Conservation (phyloP, 2,329 filamentous ascomycete species). For the Sporothrix curviconia region DNA sequence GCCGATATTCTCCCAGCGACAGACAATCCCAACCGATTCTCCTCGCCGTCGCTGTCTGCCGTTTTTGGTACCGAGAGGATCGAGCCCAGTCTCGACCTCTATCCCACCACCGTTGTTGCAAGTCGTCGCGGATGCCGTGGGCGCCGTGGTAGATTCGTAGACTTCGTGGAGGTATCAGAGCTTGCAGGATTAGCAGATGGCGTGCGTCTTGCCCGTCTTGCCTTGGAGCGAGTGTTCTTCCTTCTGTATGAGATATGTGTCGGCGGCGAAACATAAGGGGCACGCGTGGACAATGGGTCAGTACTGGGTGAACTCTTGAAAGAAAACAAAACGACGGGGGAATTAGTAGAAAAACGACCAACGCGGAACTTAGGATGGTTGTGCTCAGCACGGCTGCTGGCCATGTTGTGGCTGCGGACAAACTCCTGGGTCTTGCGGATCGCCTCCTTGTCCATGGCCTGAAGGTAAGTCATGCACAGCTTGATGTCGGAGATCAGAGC, state of each 20-base stretch:
- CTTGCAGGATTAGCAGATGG: slow-evolving; percentile 56
- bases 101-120: background rate
- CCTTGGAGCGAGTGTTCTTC: slow-evolving; percentile 85
- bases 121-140: background rate
- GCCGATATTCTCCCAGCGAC: too few relatives aligned
- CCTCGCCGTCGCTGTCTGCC: background rate
- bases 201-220: slow-evolving; percentile 85
- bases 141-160: slow-evolving; percentile 1
- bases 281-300: background rate
- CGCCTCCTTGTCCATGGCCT: slow-evolving; percentile 65
- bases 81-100: background rate
- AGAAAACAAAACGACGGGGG: background rate
- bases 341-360: slow-evolving; percentile 23
- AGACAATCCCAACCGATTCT: too few relatives aligned
- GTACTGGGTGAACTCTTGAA: background rate
- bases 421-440: slow-evolving; percentile 64
- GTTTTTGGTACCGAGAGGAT: background rate
- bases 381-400: slow-evolving; percentile 47
- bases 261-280: too few relatives aligned
- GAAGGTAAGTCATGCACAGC: slow-evolving; percentile 63
- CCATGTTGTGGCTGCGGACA: slow-evolving; percentile 49
- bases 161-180: background rate
- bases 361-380: slow-evolving; percentile 46
- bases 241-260: too few relatives aligned
- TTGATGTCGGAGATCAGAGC: slow-evolving; percentile 71